Conservation (phyloP, 495 filamentous ascomycete species). For the Staphylotrichum tortipilum region DNA sequence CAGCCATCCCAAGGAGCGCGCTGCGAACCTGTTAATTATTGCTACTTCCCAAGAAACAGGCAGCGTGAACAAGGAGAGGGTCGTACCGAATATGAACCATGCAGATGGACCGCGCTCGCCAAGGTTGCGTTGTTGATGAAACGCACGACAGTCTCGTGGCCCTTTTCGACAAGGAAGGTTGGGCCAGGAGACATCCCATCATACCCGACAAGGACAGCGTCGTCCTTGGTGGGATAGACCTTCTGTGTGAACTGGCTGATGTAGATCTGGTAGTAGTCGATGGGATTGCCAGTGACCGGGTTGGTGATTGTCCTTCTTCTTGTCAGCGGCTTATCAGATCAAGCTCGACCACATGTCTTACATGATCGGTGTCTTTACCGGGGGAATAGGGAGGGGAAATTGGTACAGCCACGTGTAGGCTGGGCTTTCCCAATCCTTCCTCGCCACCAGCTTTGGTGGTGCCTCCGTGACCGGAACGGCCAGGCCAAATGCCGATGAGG, state of each 20-base stretch:
- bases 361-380: conserved; percentile 34
- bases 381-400: conserved; percentile 40
- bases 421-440: conserved; percentile 18
- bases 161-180: not conserved
- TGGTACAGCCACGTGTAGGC: conserved; percentile 39
- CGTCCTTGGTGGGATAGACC: conserved; percentile 39
- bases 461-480: not conserved
- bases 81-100: conserved; percentile 40
- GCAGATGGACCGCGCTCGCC: conserved; percentile 41
- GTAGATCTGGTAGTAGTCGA: conserved; percentile 38
- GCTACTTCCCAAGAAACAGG: not conserved
- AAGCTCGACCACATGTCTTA: conserved; percentile 15
- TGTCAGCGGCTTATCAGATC: too few species aligned
- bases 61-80: not conserved
- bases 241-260: conserved; percentile 38
- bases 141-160: conserved; percentile 35
- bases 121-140: conserved; percentile 41
- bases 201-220: conserved; percentile 16
- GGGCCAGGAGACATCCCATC: conserved; percentile 43
- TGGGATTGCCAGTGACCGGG: conserved; percentile 22
- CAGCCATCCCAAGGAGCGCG: conserved; percentile 41
- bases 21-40: not conserved
- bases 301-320: conserved; percentile 20
- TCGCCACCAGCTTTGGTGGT: conserved; percentile 1
- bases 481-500: too few species aligned